Conservation (phyloP, 140 eudicot genomes). For the Erigeron philadelphicus region DNA sequence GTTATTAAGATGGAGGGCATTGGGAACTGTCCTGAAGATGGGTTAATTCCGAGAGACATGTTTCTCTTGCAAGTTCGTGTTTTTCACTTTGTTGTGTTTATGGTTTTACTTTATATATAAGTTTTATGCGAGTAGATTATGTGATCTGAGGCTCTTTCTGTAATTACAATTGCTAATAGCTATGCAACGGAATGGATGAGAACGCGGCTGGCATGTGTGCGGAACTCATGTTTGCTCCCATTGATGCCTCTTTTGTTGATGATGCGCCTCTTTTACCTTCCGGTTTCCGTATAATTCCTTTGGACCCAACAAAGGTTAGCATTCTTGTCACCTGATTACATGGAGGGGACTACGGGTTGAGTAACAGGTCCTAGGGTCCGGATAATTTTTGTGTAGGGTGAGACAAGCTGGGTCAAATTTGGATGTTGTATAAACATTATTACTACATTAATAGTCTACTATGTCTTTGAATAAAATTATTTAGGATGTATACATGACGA, state of each 20-base stretch:
- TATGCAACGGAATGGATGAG: slow-evolving; percentile 74
- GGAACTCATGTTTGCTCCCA: slow-evolving; percentile 78
- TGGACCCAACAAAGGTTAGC: slow-evolving; percentile 51
- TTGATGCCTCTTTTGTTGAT: slow-evolving; percentile 73
- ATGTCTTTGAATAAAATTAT: not conserved
- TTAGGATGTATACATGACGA: not conserved
- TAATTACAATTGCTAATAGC: slow-evolving; percentile 25
- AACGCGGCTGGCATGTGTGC: slow-evolving; percentile 75
- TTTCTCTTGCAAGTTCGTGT: slow-evolving; percentile 69
- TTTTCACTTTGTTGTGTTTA: not conserved
- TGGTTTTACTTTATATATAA: not conserved
- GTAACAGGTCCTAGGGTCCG: too few species aligned
- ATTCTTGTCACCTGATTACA: not conserved
- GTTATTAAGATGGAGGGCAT: slow-evolving; percentile 77
- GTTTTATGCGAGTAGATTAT: not conserved
- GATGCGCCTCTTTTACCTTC: slow-evolving; percentile 81
- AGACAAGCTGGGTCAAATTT: too few species aligned
- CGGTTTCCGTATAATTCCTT: slow-evolving; percentile 73
- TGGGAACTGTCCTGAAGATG: slow-evolving; percentile 58
- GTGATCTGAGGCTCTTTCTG: not conserved
- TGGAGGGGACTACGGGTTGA: too few species aligned
- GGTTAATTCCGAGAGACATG: slow-evolving; percentile 62
- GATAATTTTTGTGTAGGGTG: not conserved
- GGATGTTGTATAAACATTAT: not conserved
- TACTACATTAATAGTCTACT: not conserved